Base-by-base conservation (phyloP, 139 green algal genomes). In the Monoraphidium neglectum region DNA sequence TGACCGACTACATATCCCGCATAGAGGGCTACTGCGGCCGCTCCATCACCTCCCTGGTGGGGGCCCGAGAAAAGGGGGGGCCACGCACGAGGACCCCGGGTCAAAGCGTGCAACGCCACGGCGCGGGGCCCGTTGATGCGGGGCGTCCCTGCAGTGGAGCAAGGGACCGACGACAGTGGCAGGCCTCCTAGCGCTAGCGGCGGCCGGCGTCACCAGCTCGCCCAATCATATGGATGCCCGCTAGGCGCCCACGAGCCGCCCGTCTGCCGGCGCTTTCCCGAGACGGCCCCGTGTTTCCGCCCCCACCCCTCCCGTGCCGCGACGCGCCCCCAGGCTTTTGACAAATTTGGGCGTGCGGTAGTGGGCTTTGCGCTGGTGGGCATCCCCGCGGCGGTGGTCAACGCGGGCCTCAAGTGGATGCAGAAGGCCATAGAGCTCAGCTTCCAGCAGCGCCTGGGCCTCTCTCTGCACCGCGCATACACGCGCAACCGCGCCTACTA, bases 391-490 rank as follows among this genome's bases (percentile, higher is more conserved):
- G 86, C 92, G 1, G 46, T 92, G 6, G 94, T 98, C 13, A 98
- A 98, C 85, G 87, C 74, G 43, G 92, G 87, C 0, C 84, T 99
- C 28, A 98, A 98, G 86, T 97, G 94, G 87, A 90, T 98, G 82
- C 94, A 98, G 84, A 94, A 92, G 74, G 77, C 83, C 54, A 94
- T 99, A 49, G 90, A 94, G 76, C 71, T 95, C 28, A 69, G 76
- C 40, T 95, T 92, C 74, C 85, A 89, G 78, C 59, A 85, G 68
- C 32, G 79, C 24, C 74, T 92, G 36, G 96, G 90, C 1, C 78
- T 87, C 59, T 78, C 92, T 77, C 87, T 98, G 67, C 95, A 99
- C 76, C 64, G 80, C 15, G 62, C 82, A 66, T 98, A 98, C 89
- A 95, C 51, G 60, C 84, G 57, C 77, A 96, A 98, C 88, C 83